Conservation (phyloP, 2,329 filamentous ascomycete genomes). For the Paecilomyces niveus region DNA sequence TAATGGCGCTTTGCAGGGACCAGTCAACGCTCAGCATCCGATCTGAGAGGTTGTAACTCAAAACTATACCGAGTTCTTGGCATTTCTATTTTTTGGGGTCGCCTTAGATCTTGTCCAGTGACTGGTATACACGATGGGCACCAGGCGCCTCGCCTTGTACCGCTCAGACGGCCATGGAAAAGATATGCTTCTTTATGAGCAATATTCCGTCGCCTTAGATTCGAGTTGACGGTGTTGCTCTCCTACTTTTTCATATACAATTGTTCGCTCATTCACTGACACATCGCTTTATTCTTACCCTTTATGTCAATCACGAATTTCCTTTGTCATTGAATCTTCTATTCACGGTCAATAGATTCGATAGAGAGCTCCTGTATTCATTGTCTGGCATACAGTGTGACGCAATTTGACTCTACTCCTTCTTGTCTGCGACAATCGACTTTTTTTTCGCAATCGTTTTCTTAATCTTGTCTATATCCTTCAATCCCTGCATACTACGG, state of each 20-base stretch:
- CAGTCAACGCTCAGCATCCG: constrained; percentile 9
- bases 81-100: neutral
- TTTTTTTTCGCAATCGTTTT: neutral
- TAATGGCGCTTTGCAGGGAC: constrained; percentile 12
- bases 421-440: neutral
- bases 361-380: neutral
- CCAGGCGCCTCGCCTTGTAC: neutral
- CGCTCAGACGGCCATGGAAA: neutral
- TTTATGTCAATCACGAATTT: constrained; percentile 3
- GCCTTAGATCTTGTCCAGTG: neutral
- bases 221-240: neutral
- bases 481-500: neutral
- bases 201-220: neutral
- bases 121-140: neutral
- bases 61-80: neutral
- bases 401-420: neutral
- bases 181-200: neutral
- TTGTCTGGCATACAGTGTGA: neutral
- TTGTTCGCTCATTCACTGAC: neutral
- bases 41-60: constrained; percentile 17
- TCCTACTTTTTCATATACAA: neutral
- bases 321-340: neutral
- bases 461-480: neutral
- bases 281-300: constrained; percentile 9
- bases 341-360: neutral